Percentiles rank a stretch among this genome's conserved stretches.
Evolutionary conservation across 352 stramenopile species (phyloP).

Genomic region (Thalassiosira ordinaria): DNA sequence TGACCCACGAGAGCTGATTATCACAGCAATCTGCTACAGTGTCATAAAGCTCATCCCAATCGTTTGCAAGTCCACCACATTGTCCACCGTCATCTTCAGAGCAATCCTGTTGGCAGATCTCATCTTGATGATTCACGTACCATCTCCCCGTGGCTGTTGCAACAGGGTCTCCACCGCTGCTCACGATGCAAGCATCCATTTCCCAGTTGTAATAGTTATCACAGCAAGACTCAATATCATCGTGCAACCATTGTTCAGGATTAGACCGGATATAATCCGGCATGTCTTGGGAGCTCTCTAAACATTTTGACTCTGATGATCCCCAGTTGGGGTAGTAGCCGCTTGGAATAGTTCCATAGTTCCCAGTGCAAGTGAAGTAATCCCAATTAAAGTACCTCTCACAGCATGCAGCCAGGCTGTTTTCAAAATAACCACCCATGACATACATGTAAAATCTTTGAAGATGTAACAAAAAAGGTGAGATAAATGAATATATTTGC

Average conservation of each 20-base stretch:
- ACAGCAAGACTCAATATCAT: conserved; percentile 25
- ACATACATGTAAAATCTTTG: conserved; percentile 3
- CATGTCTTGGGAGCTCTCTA: neutral
- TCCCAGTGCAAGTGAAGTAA: conserved; percentile 6
- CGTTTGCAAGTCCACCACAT: conserved; percentile 12
- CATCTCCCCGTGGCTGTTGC: neutral
- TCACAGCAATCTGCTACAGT: conserved; percentile 1
- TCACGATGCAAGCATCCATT: neutral
- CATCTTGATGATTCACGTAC: conserved; percentile 15
- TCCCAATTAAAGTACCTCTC: conserved; percentile 11
- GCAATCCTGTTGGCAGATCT: conserved; percentile 26
- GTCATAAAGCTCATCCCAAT: conserved; percentile 10
- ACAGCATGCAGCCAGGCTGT: conserved; percentile 18
- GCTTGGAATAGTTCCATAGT: conserved; percentile 7
- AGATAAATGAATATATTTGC: neutral
- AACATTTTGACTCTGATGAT: conserved; percentile 2
- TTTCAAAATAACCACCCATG: conserved; percentile 15
- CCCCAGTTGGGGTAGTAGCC: conserved; percentile 28
- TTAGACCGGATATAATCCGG: conserved; percentile 27
- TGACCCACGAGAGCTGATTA: neutral
- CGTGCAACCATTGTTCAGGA: conserved; percentile 11
- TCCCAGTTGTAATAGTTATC: conserved; percentile 10
- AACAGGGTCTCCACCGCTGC: neutral
- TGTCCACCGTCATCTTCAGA: neutral
- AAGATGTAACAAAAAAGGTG: neutral